Base-by-base conservation (phyloP, 805 yeast genomes). In the Candida verbasci region DNA sequence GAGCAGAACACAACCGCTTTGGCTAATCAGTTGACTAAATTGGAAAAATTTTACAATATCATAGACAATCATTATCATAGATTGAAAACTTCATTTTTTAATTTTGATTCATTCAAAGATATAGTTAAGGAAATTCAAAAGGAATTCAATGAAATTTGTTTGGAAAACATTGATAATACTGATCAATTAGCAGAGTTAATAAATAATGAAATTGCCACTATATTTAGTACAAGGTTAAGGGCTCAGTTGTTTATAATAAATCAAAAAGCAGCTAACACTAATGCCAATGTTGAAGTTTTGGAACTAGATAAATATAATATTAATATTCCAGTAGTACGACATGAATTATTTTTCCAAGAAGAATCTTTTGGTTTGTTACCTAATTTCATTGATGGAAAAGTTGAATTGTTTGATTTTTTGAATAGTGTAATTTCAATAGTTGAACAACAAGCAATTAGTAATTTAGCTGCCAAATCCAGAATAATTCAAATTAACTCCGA, bases 331-430 rank as follows among this genome's bases (percentile, higher is more conserved):
- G 12, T 30, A 5, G 17, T 34, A 18, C 17, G 27, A 1, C 79
- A 71, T 44, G 50, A 47, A 2, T 50, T 78, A 3, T 24, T 53
- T 0, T 55, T 70, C 17, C 60, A 59, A 24, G 63, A 69, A 31
- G 61, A 60, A 22, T 40, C 53, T 0, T 56, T 78, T 20, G 35
- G 39, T 3, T 46, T 74, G 3, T 18, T 41, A 0, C 82, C 83
- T 0, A 49, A 68, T 0, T 43, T 77, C 0, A 67, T 60, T 23
- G 15, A 29, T 0, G 47, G 74, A 0, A 72, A 72, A 35, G 43
- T 46, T 14, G 2, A 32, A 1, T 58, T 62, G 41, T 45, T 65
- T 10, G 42, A 43, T 3, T 25, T 25, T 9, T 32, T 58, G 11
- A 52, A 51, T 35, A 26, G 29, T 10, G 24, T 44, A 6, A 24